These are phyloP conservation scores for Gossypium bickii DNA, from an alignment of 345 rosid genomes.

Conservation along the genomic window DNA sequence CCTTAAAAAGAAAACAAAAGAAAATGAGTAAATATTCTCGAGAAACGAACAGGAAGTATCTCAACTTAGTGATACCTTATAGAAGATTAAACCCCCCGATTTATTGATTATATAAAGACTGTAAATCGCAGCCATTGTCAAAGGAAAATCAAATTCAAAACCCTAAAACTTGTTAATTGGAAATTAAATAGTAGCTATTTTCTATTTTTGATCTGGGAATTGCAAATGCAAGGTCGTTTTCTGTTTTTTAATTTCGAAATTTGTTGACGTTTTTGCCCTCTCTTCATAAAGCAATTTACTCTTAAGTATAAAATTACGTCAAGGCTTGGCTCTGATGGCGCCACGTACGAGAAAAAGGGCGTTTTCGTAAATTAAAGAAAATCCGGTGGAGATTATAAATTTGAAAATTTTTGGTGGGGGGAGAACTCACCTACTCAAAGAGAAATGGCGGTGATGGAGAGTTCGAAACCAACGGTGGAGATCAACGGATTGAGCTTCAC, in stretches of 20 bases:
- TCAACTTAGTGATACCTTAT: slow-evolving; percentile 47
- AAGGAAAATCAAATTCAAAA: slow-evolving; percentile 4
- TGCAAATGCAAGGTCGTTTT: neutral
- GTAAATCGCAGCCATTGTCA: slow-evolving; percentile 69
- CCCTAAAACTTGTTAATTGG: slow-evolving; percentile 7
- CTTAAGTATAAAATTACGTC: slow-evolving; percentile 5
- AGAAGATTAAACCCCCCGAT: slow-evolving; percentile 79
- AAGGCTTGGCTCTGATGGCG: neutral
- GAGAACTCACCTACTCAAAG: neutral
- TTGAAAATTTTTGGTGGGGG: neutral
- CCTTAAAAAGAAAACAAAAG: slow-evolving; percentile 31
- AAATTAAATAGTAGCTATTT: neutral
- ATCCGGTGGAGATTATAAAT: neutral
- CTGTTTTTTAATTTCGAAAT: neutral
- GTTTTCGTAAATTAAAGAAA: neutral
- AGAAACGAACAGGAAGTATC: slow-evolving; percentile 11
- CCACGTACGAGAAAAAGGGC: neutral
- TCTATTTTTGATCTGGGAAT: neutral
- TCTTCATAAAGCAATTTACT: neutral
- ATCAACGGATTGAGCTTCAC: slow-evolving; percentile 82
- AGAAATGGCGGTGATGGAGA: slow-evolving; percentile 36
- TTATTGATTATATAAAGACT: slow-evolving; percentile 85
- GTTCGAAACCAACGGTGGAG: slow-evolving; percentile 44
- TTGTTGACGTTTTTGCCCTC: neutral
- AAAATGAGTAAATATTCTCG: neutral